Evolutionary conservation across 805 yeast species (phyloP).

Genomic region (Jamesozyma gamospora): DNA sequence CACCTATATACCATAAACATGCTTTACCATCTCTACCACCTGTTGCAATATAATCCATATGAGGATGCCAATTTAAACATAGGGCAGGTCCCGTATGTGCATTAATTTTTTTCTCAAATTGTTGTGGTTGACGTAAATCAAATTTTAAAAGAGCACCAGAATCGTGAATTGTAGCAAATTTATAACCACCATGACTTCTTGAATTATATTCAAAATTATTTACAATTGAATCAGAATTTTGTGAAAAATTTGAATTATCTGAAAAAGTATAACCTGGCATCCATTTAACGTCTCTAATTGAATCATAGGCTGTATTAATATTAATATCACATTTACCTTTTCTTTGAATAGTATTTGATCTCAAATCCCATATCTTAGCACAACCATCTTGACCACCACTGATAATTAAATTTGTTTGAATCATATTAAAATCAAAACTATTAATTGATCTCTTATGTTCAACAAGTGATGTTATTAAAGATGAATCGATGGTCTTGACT

Average conservation of each 20-base stretch:
- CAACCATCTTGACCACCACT: conserved; percentile 78
- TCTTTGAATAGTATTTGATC: conserved; percentile 36
- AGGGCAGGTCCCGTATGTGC: conserved; percentile 91
- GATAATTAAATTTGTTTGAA: conserved; percentile 31
- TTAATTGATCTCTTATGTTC: conserved; percentile 30
- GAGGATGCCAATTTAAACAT: conserved; percentile 82
- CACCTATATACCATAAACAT: conserved; percentile 29
- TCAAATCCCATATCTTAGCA: conserved; percentile 62
- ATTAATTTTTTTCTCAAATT: conserved; percentile 60
- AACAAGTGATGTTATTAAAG: conserved; percentile 18
- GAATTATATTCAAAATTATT: neutral
- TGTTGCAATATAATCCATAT: conserved; percentile 66
- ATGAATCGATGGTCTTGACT: conserved; percentile 12
- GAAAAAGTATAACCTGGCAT: conserved; percentile 30
- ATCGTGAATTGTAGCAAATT: conserved; percentile 75
- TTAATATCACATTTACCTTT: conserved; percentile 21
- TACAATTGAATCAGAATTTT: neutral
- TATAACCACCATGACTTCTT: conserved; percentile 32
- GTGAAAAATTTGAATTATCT: neutral
- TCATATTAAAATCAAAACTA: conserved; percentile 29
- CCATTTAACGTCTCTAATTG: conserved; percentile 49
- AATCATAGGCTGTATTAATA: conserved; percentile 53
- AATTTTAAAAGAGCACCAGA: conserved; percentile 79
- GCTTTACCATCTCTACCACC: conserved; percentile 80
- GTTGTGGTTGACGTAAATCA: conserved; percentile 65